Evolutionary conservation across 2,329 filamentous ascomycete genomes (phyloP).

Genomic region (Ascomycota sp.): DNA sequence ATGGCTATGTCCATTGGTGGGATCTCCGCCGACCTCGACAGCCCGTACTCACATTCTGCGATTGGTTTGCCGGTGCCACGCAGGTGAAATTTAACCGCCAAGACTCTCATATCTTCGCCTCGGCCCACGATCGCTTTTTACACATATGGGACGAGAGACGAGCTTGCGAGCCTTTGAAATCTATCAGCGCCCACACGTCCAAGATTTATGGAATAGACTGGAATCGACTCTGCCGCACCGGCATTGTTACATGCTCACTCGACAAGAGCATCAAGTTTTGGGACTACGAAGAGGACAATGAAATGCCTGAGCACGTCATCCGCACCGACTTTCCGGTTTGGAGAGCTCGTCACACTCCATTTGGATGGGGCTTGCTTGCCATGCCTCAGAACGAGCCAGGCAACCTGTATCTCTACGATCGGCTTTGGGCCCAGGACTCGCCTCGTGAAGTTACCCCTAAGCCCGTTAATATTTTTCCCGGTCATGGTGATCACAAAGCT

Average conservation of each 20-base stretch:
- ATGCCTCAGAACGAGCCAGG: slow-evolving; percentile 86
- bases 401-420: slow-evolving; percentile 68
- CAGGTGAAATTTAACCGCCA: slow-evolving; percentile 92
- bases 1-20: slow-evolving; percentile 87
- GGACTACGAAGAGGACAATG: slow-evolving; percentile 47
- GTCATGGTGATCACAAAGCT: slow-evolving; percentile 46
- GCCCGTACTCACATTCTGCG: slow-evolving; percentile 64
- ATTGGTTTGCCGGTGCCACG: slow-evolving; percentile 85
- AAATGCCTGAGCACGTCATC: slow-evolving; percentile 57
- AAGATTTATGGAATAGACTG: slow-evolving; percentile 94
- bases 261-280: slow-evolving; percentile 89
- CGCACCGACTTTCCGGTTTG: slow-evolving; percentile 72
- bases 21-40: slow-evolving; percentile 57
- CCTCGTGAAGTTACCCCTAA: slow-evolving; percentile 22
- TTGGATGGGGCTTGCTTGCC: slow-evolving; percentile 65
- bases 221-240: slow-evolving; percentile 57
- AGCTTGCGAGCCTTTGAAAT: slow-evolving; percentile 56
- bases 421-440: slow-evolving; percentile 24
- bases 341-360: slow-evolving; percentile 80
- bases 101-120: slow-evolving; percentile 70
- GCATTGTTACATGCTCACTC: slow-evolving; percentile 70
- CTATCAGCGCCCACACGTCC: slow-evolving; percentile 71
- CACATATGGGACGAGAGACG: slow-evolving; percentile 82
- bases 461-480: slow-evolving; percentile 37
- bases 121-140: slow-evolving; percentile 71